Evolutionary conservation across 331 rosid species (phyloP), one percentile per base, ranked within the genome.

Genomic region (Spiraea crenata): DNA sequence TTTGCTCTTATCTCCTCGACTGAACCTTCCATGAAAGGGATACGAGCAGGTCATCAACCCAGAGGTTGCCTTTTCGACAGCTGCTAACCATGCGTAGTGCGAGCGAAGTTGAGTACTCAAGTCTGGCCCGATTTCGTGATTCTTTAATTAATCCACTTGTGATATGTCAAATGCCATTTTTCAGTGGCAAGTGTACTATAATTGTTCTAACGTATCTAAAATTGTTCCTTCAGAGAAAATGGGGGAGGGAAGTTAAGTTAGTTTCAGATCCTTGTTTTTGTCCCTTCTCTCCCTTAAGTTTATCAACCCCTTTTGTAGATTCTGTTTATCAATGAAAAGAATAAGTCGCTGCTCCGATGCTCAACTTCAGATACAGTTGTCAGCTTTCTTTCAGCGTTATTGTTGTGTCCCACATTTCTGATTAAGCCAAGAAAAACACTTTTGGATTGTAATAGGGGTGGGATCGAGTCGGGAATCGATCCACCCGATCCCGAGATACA

Each of bases 111-210:
- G 74, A 19, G 51, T 75, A 44, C 57, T 74, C 64, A 70, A 5
- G 71, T 70, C 76, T 66, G 67, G 73, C 76, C 76, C 63, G 34
- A 74, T 82, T 75, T 75, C 57, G 87, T 74, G 81, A 90, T 88
- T 92, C 93, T 87, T 89, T 87, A 70, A 77, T 90, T 86, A 74
- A 74, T 78, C 57, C 77, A 70, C 69, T 62, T 74, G 80, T 83
- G 74, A 76, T 74, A 75, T 60, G 69, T 82, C 74, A 57, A 77
- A 72, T 76, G 79, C 79, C 88, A 71, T 79, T 78, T 79, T 45
- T 58, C 25, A 57, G 80, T 73, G 79, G 86, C 80, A 17, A 67
- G 42, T 86, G 92, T 86, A 80, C 82, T 67, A 83, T 81, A 87
- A 82, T 71, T 63, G 63, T 75, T 76, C 70, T 77, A 47, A 65